phyloP scores from a whole-genome alignment of 176 grass and related monocot genomes.

The Zizania latifolia region DNA sequence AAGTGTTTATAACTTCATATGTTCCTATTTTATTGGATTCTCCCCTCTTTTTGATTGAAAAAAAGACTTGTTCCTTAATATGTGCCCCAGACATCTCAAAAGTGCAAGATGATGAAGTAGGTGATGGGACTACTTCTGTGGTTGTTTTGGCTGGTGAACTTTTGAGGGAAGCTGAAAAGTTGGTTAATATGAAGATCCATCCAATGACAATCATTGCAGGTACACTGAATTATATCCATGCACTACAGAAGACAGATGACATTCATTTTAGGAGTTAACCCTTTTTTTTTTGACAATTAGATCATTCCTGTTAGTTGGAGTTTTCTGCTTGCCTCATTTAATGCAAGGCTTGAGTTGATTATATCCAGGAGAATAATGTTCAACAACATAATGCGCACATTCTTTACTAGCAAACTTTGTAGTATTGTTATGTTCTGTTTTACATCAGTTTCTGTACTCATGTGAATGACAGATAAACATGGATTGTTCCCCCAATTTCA shows the following conservation, averaged over 20 bases:
- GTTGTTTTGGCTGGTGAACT: slow-evolving; percentile 95
- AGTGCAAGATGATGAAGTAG: slow-evolving; percentile 99
- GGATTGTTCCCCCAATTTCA: slow-evolving; percentile 16
- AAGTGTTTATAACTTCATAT: not conserved
- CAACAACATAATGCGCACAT: not conserved
- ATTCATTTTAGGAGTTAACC: not conserved
- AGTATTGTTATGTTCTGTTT: not conserved
- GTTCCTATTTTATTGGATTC: not conserved
- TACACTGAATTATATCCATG: slow-evolving; percentile 12
- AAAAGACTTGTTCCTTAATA: slow-evolving; percentile 31
- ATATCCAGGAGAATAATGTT: not conserved
- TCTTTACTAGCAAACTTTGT: not conserved
- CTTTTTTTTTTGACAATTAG: not conserved
- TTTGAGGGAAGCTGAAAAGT: slow-evolving; percentile 81
- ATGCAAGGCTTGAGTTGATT: not conserved
- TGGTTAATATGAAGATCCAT: slow-evolving; percentile 88
- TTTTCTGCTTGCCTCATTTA: not conserved
- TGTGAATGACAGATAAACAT: not conserved
- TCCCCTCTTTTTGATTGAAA: not conserved
- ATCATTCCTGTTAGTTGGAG: not conserved
- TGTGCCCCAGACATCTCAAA: slow-evolving; percentile 76
- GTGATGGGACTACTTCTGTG: slow-evolving; percentile 94
- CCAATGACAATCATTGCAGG: slow-evolving; percentile 98
- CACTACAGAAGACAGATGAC: not conserved
- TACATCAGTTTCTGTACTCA: not conserved